Percentiles rank a stretch among this genome's conserved stretches.
phyloP scores from a whole-genome alignment of 441 rosid genomes.

The Pelargonium citronellum region DNA sequence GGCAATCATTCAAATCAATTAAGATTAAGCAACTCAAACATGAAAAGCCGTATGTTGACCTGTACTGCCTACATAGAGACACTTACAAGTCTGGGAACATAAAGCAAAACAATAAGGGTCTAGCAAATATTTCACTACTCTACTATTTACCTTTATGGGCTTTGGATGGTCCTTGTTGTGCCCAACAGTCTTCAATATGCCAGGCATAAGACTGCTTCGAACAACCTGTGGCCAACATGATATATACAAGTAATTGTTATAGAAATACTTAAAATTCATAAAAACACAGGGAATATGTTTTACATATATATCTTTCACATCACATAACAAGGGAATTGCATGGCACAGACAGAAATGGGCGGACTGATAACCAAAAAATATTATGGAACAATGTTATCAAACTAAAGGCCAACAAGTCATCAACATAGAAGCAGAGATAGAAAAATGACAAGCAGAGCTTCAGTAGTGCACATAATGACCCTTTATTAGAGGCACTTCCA shows the following conservation, averaged over 20 bases:
- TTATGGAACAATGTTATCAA: neutral
- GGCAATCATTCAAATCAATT: too few relatives aligned
- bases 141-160: slow-evolving; percentile 67
- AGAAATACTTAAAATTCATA: neutral
- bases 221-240: slow-evolving; percentile 41
- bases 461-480: neutral
- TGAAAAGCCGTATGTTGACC: neutral
- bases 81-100: neutral
- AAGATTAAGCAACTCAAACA: neutral
- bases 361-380: neutral
- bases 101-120: neutral
- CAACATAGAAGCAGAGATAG: neutral
- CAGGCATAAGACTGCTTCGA: slow-evolving; percentile 82
- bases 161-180: slow-evolving; percentile 92
- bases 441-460: neutral
- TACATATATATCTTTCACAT: neutral
- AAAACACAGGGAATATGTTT: neutral
- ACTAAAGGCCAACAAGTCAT: neutral
- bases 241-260: slow-evolving; percentile 2
- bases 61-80: neutral
- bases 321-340: neutral
- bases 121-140: neutral
- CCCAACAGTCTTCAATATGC: slow-evolving; percentile 75
- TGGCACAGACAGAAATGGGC: neutral
- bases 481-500: neutral